Evolutionary conservation across 306 rosid species (phyloP).

Genomic region (Dalbergia oliveri): DNA sequence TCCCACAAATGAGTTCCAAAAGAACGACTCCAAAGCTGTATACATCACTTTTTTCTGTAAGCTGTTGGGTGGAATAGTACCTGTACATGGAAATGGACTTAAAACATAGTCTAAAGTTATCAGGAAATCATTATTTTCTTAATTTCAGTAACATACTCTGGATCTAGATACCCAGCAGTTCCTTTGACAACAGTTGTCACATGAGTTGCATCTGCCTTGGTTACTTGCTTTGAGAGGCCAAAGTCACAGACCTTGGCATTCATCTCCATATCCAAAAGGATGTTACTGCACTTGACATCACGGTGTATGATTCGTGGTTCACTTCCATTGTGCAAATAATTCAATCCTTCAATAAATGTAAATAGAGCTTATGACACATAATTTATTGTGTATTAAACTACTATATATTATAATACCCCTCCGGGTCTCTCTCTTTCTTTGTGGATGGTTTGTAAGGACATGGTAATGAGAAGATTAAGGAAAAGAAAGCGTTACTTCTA

Average conservation of each 20-base stretch:
- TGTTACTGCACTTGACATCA: conserved; percentile 91
- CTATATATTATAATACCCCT: too few species aligned
- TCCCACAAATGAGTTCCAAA: conserved; percentile 92
- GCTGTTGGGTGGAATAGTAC: conserved; percentile 84
- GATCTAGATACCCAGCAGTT: conserved; percentile 96
- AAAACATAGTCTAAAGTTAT: too few species aligned
- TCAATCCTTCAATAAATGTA: conserved; percentile 60
- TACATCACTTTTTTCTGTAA: conserved; percentile 93
- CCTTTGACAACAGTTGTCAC: conserved; percentile 97
- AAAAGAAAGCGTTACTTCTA: too few species aligned
- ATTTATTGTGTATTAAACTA: neutral
- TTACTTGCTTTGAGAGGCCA: conserved; percentile 89
- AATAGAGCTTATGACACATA: neutral
- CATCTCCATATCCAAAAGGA: conserved; percentile 88
- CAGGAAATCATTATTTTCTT: neutral
- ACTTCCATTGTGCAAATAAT: conserved; percentile 89
- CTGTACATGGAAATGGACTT: conserved; percentile 48
- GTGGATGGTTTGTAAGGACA: too few species aligned
- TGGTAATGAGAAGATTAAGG: too few species aligned
- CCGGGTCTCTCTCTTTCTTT: too few species aligned
- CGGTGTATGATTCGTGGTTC: conserved; percentile 96
- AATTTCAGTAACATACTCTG: conserved; percentile 69
- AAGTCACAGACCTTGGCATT: conserved; percentile 94
- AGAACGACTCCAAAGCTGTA: conserved; percentile 95
- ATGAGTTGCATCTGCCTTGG: conserved; percentile 81